A percentile compares a stretch with the other conserved stretches of the same genome.
phyloP scores from a whole-genome alignment of 176 grass and related monocot genomes.

The Cenchrus americanus region DNA sequence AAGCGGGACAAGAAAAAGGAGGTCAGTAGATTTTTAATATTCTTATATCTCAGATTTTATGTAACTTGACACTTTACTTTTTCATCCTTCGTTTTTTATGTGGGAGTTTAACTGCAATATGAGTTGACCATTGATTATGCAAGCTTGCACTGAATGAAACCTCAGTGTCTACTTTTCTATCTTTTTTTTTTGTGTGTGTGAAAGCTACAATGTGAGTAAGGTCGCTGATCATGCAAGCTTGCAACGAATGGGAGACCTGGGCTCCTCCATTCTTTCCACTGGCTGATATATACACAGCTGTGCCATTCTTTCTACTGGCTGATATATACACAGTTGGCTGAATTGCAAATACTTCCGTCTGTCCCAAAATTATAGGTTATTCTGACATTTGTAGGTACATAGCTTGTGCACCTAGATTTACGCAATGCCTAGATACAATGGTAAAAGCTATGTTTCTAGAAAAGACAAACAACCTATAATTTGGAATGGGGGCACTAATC shows the following conservation, averaged over 20 bases:
- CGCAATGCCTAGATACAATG: too few species aligned
- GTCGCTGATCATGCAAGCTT: background rate
- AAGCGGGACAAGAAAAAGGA: constrained; percentile 82
- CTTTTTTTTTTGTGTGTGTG: background rate
- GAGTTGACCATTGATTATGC: background rate
- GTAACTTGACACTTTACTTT: constrained; percentile 16
- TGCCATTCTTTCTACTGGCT: background rate
- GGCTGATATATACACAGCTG: background rate
- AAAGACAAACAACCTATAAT: too few species aligned
- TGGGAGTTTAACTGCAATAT: background rate
- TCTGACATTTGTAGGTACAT: too few species aligned
- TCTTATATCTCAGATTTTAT: background rate
- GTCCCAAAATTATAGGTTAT: too few species aligned
- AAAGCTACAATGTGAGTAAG: background rate
- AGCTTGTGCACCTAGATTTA: too few species aligned
- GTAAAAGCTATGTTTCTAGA: too few species aligned
- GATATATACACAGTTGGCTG: background rate
- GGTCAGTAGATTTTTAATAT: constrained; percentile 45
- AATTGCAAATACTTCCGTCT: too few species aligned
- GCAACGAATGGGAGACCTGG: background rate
- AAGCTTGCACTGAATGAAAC: background rate
- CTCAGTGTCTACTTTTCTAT: constrained; percentile 5
- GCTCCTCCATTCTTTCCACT: constrained; percentile 9
- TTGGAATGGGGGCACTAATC: background rate
- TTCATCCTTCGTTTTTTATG: background rate